Evolutionary conservation across 176 grass and related monocot species (phyloP).

Genomic region (Rhynchospora pubera): DNA sequence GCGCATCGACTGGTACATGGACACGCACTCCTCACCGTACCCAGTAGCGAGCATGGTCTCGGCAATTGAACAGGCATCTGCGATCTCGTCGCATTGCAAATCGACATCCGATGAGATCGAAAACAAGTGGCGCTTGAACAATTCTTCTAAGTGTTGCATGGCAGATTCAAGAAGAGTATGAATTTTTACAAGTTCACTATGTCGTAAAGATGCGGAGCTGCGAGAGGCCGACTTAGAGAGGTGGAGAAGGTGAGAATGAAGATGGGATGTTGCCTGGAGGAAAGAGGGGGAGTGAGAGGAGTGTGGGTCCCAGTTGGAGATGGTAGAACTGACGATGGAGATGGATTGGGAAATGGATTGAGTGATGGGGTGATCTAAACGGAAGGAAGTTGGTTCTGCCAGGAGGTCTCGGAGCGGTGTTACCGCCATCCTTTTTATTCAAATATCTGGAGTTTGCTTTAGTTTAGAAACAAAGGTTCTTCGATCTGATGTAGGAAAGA

Average conservation of each 20-base stretch:
- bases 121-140: conserved; percentile 28
- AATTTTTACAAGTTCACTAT: conserved; percentile 25
- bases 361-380: not conserved
- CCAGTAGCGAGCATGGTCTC: conserved; percentile 59
- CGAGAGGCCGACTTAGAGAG: conserved; percentile 13
- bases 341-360: conserved; percentile 29
- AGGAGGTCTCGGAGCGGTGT: too few relatives aligned
- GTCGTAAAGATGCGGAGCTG: too few relatives aligned
- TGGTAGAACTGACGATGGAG: conserved; percentile 21
- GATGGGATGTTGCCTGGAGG: conserved; percentile 30
- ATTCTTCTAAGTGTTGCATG: conserved; percentile 35
- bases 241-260: conserved; percentile 54
- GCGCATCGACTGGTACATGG: conserved; percentile 36
- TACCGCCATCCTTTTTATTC: too few relatives aligned
- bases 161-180: conserved; percentile 54
- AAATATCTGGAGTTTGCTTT: too few relatives aligned
- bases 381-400: too few relatives aligned
- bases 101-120: not conserved
- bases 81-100: not conserved
- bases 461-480: too few relatives aligned
- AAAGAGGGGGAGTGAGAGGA: conserved; percentile 17
- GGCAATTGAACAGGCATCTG: not conserved
- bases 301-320: conserved; percentile 39
- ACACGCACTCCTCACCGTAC: conserved; percentile 57
- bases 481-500: too few relatives aligned